These are phyloP conservation scores for Agrostemma githago DNA, from an alignment of 148 eudicot species.

Conservation along the genomic window DNA sequence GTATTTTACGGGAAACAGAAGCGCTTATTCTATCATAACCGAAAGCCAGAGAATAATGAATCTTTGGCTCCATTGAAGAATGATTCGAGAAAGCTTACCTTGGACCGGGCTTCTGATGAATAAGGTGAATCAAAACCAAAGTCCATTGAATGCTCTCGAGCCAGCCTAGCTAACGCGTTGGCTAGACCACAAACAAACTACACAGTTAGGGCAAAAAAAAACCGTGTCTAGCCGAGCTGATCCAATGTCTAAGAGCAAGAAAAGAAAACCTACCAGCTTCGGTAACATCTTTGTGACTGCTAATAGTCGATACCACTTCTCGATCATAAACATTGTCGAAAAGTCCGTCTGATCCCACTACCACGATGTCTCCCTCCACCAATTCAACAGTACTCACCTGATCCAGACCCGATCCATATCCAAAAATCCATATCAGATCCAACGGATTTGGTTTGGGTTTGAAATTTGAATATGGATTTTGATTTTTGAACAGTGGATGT, in stretches of 20 bases:
- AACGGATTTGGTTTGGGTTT: too few relatives aligned
- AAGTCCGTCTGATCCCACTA: slow-evolving; percentile 97
- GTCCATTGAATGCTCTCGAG: slow-evolving; percentile 68
- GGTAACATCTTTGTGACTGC: slow-evolving; percentile 39
- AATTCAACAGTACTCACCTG: slow-evolving; percentile 71
- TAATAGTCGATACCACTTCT: slow-evolving; percentile 57
- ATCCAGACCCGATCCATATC: too few relatives aligned
- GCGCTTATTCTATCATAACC: too few relatives aligned
- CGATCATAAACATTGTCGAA: slow-evolving; percentile 79
- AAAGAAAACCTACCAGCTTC: slow-evolving; percentile 56
- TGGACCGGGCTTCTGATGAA: slow-evolving; percentile 68
- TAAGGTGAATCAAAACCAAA: slow-evolving; percentile 74
- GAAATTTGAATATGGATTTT: too few relatives aligned
- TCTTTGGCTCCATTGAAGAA: neutral
- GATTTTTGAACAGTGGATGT: too few relatives aligned
- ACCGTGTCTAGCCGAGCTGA: neutral
- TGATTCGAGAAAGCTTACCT: slow-evolving; percentile 32
- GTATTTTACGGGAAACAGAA: too few relatives aligned
- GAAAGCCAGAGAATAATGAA: too few relatives aligned
- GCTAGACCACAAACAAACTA: slow-evolving; percentile 42
- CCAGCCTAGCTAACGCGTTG: slow-evolving; percentile 87
- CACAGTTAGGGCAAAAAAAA: slow-evolving; percentile 11
- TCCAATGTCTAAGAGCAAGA: neutral
- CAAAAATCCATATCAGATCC: too few relatives aligned
- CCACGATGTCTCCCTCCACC: slow-evolving; percentile 60